phyloP scores from a whole-genome alignment of 495 filamentous ascomycete genomes.

The Staphylotrichum tortipilum region DNA sequence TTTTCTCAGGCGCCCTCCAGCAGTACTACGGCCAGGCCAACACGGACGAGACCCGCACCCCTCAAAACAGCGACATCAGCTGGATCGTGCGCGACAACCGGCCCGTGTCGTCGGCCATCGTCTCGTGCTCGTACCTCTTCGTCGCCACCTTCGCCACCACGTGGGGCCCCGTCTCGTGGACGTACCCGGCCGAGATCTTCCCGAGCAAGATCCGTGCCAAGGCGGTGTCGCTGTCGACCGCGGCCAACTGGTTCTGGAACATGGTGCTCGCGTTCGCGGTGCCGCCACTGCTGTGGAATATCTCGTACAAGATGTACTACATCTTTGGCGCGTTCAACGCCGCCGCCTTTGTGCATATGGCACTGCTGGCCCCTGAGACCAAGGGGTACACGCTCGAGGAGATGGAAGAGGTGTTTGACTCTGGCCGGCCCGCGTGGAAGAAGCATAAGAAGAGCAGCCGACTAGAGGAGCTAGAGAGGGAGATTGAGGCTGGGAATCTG shows the following conservation, averaged over 20 bases:
- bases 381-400: constrained; percentile 71
- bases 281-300: constrained; percentile 47
- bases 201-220: constrained; percentile 63
- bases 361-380: constrained; percentile 66
- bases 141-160: constrained; percentile 69
- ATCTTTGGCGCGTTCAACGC: constrained; percentile 65
- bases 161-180: constrained; percentile 72
- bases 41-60: constrained; percentile 26
- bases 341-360: constrained; percentile 60
- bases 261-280: constrained; percentile 57
- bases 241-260: constrained; percentile 66
- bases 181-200: constrained; percentile 73
- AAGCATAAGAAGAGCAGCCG: constrained; percentile 31
- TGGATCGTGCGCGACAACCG: constrained; percentile 49
- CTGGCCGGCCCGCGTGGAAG: constrained; percentile 44
- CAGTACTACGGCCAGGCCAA: constrained; percentile 49
- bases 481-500: constrained; percentile 44
- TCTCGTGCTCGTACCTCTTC: constrained; percentile 65
- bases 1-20: constrained; percentile 45
- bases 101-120: constrained; percentile 46
- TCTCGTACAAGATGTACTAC: constrained; percentile 55
- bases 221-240: constrained; percentile 57
- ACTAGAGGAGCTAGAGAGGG: constrained; percentile 40
- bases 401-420: constrained; percentile 52
- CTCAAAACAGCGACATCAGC: constrained; percentile 38